Evolutionary conservation across 345 rosid genomes (phyloP).

Genomic region (Viola odorata): DNA sequence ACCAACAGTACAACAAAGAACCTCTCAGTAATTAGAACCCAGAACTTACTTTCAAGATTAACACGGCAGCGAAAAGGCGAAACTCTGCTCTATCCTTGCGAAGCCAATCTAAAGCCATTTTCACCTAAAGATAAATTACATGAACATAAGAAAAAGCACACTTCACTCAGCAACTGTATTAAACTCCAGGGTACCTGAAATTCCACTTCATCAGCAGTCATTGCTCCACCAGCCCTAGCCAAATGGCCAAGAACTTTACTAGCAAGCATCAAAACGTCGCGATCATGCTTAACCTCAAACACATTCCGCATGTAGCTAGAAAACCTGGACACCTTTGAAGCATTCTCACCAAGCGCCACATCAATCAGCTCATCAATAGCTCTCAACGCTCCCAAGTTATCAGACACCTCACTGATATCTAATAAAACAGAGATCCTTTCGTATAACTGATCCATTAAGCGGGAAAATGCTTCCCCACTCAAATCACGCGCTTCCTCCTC

Average conservation of each 20-base stretch:
- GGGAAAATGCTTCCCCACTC: conserved; percentile 77
- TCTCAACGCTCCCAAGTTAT: conserved; percentile 87
- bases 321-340: conserved; percentile 88
- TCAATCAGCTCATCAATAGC: conserved; percentile 91
- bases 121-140: conserved; percentile 41
- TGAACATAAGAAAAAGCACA: background rate
- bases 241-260: conserved; percentile 95
- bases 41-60: conserved; percentile 70
- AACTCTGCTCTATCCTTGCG: conserved; percentile 78
- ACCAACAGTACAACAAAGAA: background rate
- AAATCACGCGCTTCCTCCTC: conserved; percentile 90
- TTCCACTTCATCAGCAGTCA: conserved; percentile 98
- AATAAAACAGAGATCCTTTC: conserved; percentile 63
- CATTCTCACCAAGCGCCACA: conserved; percentile 89
- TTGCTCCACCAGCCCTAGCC: conserved; percentile 97
- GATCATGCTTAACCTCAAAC: conserved; percentile 82
- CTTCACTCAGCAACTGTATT: conserved; percentile 3
- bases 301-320: conserved; percentile 65
- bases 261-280: conserved; percentile 76
- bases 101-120: conserved; percentile 88
- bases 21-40: background rate
- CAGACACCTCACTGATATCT: conserved; percentile 70
- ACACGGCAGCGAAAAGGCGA: conserved; percentile 87
- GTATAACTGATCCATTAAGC: conserved; percentile 83
- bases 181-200: conserved; percentile 49